Base-by-base conservation (phyloP, 2,329 filamentous ascomycete genomes). In the Plenodomus biglobosus region DNA sequence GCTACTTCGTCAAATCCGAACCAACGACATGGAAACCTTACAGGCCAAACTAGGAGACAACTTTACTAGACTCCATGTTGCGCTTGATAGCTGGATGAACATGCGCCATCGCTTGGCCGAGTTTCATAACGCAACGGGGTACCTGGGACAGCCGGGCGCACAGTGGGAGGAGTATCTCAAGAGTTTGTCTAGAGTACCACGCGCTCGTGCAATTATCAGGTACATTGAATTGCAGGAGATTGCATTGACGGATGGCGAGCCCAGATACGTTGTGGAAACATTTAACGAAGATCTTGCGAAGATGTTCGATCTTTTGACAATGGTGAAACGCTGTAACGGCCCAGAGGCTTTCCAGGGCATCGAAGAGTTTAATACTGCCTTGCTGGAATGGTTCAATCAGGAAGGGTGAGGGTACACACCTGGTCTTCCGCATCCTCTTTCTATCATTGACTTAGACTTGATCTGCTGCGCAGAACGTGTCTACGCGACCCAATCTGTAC, bases 301-400 rank as follows among this genome's bases (percentile, higher is more conserved):
- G n/a, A 16, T 53, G n/a, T 57, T 57, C 47, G 44, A 57, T 41
- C n/a, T 40, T 1, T 24, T 57, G 35, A 57, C 54, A 2, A 43
- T 24, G 8, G 19, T 55, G 3, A 21, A 46, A 19, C 48, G 49
- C 3, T 55, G 48, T 38, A 50, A 48, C 37, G 55, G 52, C 2
- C 34, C 41, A 2, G 49, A 53, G 19, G 52, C 50, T 8, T 57
- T 57, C 34, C 30, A 34, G 19, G 42, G 37, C 1, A 21, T 55
- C 3, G 18, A 34, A 22, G 20, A 13, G 16, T 57, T 39, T 35
- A 57, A 57, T 30, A 37, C 47, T 20, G 47, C 34, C 21, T 39
- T 57, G 35, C 30, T 52, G 17, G 35, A 44, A 18, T 55, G 55
- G 52, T 53, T 53, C 38, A 30, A 30, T 20, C 21, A 48, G 11